These are phyloP conservation scores for Leccinellum rugosiceps DNA, from an alignment of 768 basidiomycete genomes.

Conservation along the genomic window DNA sequence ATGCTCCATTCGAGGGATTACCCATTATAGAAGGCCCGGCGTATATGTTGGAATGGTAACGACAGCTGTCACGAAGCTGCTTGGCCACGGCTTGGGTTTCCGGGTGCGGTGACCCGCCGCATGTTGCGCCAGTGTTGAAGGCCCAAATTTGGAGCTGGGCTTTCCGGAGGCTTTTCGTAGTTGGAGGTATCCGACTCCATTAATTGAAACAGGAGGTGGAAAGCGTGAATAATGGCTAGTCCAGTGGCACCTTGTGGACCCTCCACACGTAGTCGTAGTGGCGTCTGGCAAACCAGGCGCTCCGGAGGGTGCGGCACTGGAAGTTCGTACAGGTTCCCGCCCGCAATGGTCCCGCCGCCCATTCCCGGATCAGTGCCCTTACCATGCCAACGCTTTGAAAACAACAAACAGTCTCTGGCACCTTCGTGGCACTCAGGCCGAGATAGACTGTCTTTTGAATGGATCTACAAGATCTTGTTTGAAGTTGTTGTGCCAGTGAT, in stretches of 20 bases:
- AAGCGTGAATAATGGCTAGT: neutral
- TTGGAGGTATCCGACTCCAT: neutral
- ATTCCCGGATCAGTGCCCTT: neutral
- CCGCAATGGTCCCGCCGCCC: neutral
- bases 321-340: neutral
- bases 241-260: neutral
- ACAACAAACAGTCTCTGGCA: neutral
- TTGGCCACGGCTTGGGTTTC: neutral
- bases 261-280: neutral
- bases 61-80: too few species aligned
- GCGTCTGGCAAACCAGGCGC: neutral
- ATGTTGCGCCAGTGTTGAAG: neutral
- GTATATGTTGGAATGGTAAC: too few species aligned
- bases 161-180: neutral
- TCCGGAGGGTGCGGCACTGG: neutral
- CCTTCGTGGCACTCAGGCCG: neutral
- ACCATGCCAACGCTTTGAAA: neutral
- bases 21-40: too few species aligned
- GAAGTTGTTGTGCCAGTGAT: too few species aligned
- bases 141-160: neutral
- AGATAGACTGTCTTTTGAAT: too few species aligned
- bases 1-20: too few species aligned
- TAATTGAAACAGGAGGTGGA: neutral
- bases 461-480: too few species aligned
- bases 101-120: too few species aligned